A percentile compares a stretch with the other conserved stretches of the same genome.
These are phyloP conservation scores for Talaromyces sp. DNA, from an alignment of 2,329 filamentous ascomycete genomes.

Conservation along the genomic window DNA sequence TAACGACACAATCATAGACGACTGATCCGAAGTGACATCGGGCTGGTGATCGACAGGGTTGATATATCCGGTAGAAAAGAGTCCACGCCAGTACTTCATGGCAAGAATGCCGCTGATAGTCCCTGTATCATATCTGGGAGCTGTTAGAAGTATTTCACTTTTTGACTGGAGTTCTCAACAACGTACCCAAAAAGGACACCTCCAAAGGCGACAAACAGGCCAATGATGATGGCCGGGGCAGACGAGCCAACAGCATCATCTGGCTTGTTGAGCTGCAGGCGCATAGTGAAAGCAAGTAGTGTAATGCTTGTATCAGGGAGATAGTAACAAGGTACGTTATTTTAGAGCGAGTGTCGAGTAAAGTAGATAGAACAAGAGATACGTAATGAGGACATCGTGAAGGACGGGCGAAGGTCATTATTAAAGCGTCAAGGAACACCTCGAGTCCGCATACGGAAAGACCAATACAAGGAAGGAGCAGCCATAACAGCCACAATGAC, in stretches of 20 bases:
- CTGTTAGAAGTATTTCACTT: not conserved
- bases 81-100: constrained; percentile 40
- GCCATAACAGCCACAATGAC: not conserved
- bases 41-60: constrained; percentile 36
- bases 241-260: constrained; percentile 42
- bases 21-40: constrained; percentile 41
- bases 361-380: not conserved
- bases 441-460: not conserved
- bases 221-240: constrained; percentile 48
- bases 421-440: not conserved
- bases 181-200: constrained; percentile 53
- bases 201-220: constrained; percentile 54
- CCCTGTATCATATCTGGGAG: constrained; percentile 45
- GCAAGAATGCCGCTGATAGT: constrained; percentile 50
- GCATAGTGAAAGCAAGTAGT: constrained; percentile 25
- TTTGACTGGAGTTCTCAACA: constrained; percentile 4
- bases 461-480: not conserved
- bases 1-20: constrained; percentile 62
- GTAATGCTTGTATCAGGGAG: not conserved
- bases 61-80: constrained; percentile 28
- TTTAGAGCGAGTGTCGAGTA: not conserved
- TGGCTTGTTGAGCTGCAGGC: constrained; percentile 41
- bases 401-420: not conserved
- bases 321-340: not conserved
- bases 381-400: not conserved